Base-by-base conservation (phyloP, 192 early-diverging fungal genomes). In the Entomortierella parvispora region DNA sequence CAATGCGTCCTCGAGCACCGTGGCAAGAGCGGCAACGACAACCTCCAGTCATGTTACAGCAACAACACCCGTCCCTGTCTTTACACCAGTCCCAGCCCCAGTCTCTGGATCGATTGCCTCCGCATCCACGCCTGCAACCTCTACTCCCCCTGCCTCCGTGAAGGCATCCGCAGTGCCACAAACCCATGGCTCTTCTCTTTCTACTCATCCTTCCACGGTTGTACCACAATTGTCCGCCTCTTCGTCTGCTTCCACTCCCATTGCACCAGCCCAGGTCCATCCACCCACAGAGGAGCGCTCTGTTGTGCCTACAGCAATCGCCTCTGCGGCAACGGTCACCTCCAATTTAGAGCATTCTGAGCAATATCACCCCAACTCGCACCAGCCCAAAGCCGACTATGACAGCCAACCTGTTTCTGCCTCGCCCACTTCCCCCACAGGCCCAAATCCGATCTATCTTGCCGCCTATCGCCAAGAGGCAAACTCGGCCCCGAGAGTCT, bases 311-410 rank as follows among this genome's bases (percentile, higher is more conserved):
- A 14, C 34, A 4, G 40, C 10, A 8, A 18, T 33, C 2, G 33
- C 55, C 2, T 22, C 55, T n/a, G 32, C 23, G 20, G 20, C 43
- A 25, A 11, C 53, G 17, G n/a, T 42, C 26, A 34, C 68, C 7
- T 17, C 42, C 40, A 62, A 70, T 70, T 70, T 57, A 62, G 68
- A 70, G 68, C 68, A 62, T 40, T 70, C 7, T 62, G 59, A 70
- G 58, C 68, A 57, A 9, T 33, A 23, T 8, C 8, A 7, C 26
- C 7, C 52, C 52, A 17, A 28, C 18, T 20, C 53, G 22, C 25
- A 32, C 33, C 66, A 68, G 15, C 46, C 54, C 47, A 7, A 29
- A 4, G 17, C 8, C 29, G 5, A 17, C 34, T 55, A 51, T 55
- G 54, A 50, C 11, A 32, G 31, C 45, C 44, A 40, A 2, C 20